Percentiles rank a stretch among this genome's conserved stretches.
phyloP scores from a whole-genome alignment of 1,284 basidiomycete genomes.

The Ustilago vetiveriae region DNA sequence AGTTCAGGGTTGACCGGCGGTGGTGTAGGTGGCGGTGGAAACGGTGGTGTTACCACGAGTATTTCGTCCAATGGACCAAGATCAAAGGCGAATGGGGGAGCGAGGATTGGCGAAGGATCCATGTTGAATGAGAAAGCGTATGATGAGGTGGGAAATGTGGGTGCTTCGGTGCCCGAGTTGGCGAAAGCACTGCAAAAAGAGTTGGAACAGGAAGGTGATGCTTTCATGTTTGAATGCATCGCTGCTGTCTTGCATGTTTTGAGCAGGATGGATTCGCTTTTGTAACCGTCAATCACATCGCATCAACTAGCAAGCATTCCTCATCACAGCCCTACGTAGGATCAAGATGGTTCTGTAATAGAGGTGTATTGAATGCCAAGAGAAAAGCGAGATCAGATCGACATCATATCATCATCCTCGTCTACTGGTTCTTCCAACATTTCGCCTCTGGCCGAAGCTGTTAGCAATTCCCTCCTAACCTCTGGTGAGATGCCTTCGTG shows the following conservation, averaged over 20 bases:
- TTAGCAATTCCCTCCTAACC: conserved; percentile 81
- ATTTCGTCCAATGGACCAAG: conserved; percentile 20
- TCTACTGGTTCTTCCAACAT: conserved; percentile 65
- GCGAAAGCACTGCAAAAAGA: conserved; percentile 56
- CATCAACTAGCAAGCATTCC: not conserved
- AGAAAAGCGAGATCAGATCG: conserved; percentile 19
- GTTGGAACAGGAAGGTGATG: conserved; percentile 42
- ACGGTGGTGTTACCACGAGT: conserved; percentile 17
- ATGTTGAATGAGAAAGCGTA: conserved; percentile 27
- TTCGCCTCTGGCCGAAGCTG: conserved; percentile 70
- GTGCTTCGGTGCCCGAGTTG: conserved; percentile 51
- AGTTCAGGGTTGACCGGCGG: conserved; percentile 42
- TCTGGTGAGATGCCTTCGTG: conserved; percentile 91
- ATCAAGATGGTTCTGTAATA: no score
- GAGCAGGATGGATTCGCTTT: conserved; percentile 57
- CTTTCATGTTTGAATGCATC: conserved; percentile 59
- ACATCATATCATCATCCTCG: conserved; percentile 55
- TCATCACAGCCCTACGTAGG: no score
- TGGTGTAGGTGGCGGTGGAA: conserved; percentile 31
- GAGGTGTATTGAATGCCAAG: no score
- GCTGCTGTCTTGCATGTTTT: conserved; percentile 62
- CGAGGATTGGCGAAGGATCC: conserved; percentile 43
- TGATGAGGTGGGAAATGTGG: conserved; percentile 29
- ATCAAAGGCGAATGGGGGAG: conserved; percentile 23
- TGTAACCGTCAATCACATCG: conserved; percentile 16